phyloP scores from a whole-genome alignment of 768 basidiomycete genomes.

The Phylloporus sp. region DNA sequence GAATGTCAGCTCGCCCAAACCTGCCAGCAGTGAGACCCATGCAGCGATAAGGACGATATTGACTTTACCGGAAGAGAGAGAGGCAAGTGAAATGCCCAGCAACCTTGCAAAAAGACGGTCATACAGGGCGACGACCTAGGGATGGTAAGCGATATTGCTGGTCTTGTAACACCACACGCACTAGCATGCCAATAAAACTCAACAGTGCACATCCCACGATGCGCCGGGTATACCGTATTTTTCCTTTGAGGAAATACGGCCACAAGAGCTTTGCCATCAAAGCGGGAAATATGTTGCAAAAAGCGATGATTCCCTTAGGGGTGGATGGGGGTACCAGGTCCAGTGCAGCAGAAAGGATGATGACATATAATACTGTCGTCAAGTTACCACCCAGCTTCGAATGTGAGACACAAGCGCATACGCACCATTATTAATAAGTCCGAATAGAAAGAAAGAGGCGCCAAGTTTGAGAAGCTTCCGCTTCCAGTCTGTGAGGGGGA shows the following conservation, averaged over 20 bases:
- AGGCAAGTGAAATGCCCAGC: conserved; percentile 77
- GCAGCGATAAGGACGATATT: not conserved
- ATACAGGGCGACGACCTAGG: conserved; percentile 74
- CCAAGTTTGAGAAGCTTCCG: conserved; percentile 37
- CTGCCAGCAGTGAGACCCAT: conserved; percentile 37
- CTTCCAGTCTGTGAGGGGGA: conserved; percentile 17
- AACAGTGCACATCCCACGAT: conserved; percentile 70
- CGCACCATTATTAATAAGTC: conserved; percentile 87
- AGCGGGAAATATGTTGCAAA: conserved; percentile 92
- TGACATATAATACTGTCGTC: conserved; percentile 80
- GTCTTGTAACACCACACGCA: conserved; percentile 36
- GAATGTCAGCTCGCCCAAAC: conserved; percentile 92
- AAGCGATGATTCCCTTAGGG: conserved; percentile 91
- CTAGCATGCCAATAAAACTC: conserved; percentile 84
- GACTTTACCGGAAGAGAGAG: conserved; percentile 76
- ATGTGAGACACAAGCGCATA: not conserved
- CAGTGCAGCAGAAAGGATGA: conserved; percentile 92
- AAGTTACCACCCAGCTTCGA: not conserved
- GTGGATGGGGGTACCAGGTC: conserved; percentile 90
- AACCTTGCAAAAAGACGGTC: conserved; percentile 64
- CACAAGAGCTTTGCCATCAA: conserved; percentile 86
- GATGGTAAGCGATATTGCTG: not conserved
- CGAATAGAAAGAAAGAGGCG: conserved; percentile 84
- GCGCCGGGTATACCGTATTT: conserved; percentile 75
- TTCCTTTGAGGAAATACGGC: conserved; percentile 86